Evolutionary conservation across 805 yeast species (phyloP), one percentile per base, ranked within the genome.

Genomic region (Saccharomyces cerevisiae): DNA sequence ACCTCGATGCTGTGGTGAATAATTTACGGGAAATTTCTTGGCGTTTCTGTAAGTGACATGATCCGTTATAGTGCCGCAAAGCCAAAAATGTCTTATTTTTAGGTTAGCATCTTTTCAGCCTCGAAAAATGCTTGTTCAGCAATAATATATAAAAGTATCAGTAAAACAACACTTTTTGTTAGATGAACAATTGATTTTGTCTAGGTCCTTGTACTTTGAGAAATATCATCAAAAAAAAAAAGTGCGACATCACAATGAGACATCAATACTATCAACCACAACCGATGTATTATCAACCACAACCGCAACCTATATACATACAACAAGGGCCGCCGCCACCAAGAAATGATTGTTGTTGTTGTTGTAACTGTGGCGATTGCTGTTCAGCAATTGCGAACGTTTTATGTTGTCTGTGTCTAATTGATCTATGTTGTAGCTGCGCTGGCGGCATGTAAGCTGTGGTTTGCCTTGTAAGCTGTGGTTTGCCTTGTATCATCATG

Each of bases 201-300:
- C 8, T 21, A 36, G 22, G 17, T 36, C 17, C 4, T 17, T 9
- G 8, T 17, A 17, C 17, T 13, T 17, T 36, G 21, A 2, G n/a
- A 9, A 21, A 36, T 9, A 36, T 36, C 22, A 4, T 17, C 22
- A 17, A 17, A 9, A 36, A 36, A 36, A 21, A 4, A 36, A 17
- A 36, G 11, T 4, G 6, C 24, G 11, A 36, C 11, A 8, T 36
- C 8, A 8, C 24, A 36, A 36, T 36, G 43, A 36, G 43, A 6
- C 43, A 21, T 4, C 43, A 36, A 9, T 36, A 36, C 22, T 36
- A 36, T 8, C 57, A 48, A 28, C 50, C 32, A 22, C 58, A 55
- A 48, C 59, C 55, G 30, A 48, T 47, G 47, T 56, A 56, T 46
- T 56, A 56, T 41, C 57, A 54, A 27, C 53, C 53, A 27, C 54